Evolutionary conservation across 306 rosid genomes (phyloP).

Genomic region (Canavalia ensiformis): DNA sequence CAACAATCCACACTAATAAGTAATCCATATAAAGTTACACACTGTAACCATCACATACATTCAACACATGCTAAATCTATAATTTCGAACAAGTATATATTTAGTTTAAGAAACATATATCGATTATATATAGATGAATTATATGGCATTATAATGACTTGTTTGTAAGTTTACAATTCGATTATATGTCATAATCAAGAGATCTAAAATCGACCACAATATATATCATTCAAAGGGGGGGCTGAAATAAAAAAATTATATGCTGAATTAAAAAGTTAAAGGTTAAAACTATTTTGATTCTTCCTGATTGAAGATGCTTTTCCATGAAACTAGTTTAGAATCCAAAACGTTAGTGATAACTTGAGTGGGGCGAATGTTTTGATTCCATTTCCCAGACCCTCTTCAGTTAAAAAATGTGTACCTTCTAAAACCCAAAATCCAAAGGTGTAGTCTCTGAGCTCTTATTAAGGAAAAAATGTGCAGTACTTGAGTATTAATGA

Average conservation of each 20-base stretch:
- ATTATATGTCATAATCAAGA: too few relatives aligned
- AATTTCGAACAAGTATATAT: too few relatives aligned
- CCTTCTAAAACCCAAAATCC: neutral
- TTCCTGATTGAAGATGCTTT: neutral
- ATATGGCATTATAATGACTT: too few relatives aligned
- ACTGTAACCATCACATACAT: too few relatives aligned
- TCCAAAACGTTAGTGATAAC: neutral
- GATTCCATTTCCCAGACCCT: neutral
- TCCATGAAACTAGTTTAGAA: neutral
- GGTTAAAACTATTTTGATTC: neutral
- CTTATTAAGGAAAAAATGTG: slow-evolving; percentile 21
- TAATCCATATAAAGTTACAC: too few relatives aligned
- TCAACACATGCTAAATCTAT: too few relatives aligned
- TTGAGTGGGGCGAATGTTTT: neutral
- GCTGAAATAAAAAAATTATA: neutral
- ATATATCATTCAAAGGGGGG: neutral
- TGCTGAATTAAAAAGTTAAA: neutral
- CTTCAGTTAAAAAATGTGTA: neutral
- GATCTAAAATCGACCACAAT: too few relatives aligned
- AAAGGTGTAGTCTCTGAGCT: neutral
- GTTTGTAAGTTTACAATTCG: too few relatives aligned
- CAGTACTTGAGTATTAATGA: neutral
- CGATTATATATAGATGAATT: too few relatives aligned
- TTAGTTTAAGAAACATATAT: too few relatives aligned
- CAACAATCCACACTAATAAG: too few relatives aligned